Conservation (phyloP, 2,329 filamentous ascomycete genomes). For the Beauveria pseudobassiana region DNA sequence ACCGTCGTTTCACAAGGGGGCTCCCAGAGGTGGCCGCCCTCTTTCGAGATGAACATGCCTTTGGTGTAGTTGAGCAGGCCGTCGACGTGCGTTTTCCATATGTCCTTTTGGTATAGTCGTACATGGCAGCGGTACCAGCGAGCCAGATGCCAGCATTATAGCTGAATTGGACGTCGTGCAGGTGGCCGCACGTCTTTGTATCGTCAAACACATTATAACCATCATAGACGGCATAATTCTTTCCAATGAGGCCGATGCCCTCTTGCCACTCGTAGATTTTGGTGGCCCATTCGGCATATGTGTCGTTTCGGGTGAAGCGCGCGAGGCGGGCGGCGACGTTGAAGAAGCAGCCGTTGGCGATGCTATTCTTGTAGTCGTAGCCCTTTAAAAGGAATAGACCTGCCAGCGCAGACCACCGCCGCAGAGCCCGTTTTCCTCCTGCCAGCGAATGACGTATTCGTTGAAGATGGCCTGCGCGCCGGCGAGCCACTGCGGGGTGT, state of each 20-base stretch:
- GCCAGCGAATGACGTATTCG: conserved; percentile 67
- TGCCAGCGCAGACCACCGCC: conserved; percentile 78
- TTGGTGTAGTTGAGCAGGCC: conserved; percentile 47
- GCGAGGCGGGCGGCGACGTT: conserved; percentile 64
- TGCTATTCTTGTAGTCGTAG: conserved; percentile 60
- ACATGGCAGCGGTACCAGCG: conserved; percentile 52
- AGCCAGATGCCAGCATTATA: conserved; percentile 64
- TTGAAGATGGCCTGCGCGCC: conserved; percentile 76
- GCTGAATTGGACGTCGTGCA: conserved; percentile 56
- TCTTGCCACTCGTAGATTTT: conserved; percentile 61
- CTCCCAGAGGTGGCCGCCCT: conserved; percentile 49
- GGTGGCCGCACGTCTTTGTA: conserved; percentile 37
- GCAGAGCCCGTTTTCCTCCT: conserved; percentile 45
- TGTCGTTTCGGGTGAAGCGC: conserved; percentile 69
- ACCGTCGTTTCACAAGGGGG: conserved; percentile 52
- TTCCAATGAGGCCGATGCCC: conserved; percentile 47
- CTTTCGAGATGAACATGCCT: conserved; percentile 45
- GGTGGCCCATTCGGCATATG: conserved; percentile 70
- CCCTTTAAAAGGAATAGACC: conserved; percentile 72
- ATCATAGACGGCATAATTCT: conserved; percentile 46
- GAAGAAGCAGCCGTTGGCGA: conserved; percentile 64
- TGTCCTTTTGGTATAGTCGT: conserved; percentile 47
- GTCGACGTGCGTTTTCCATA: conserved; percentile 51
- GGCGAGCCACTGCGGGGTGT: conserved; percentile 62
- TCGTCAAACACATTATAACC: conserved; percentile 30